Percentiles rank a stretch among this genome's conserved stretches.
Evolutionary conservation across 2,329 filamentous ascomycete species (phyloP).

Genomic region (Sclerotinia sclerotiorum): DNA sequence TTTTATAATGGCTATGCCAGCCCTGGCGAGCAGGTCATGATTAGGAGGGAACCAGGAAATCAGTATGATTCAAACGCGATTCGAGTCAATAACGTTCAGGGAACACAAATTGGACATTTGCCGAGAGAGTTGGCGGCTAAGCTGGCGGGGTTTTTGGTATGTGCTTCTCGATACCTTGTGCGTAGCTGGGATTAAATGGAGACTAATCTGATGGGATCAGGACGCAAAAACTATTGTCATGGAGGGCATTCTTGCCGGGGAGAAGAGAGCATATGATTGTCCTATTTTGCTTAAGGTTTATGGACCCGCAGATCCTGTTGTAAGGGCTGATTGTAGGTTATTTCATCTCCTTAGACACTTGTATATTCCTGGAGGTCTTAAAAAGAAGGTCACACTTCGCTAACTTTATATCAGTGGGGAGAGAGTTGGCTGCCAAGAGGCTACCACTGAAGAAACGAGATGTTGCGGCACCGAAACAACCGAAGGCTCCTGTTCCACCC

Average conservation of each 20-base stretch:
- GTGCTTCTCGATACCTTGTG: slow-evolving; percentile 32
- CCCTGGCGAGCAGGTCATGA: slow-evolving; percentile 60
- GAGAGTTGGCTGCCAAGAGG: background rate
- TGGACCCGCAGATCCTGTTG: slow-evolving; percentile 59
- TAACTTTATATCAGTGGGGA: slow-evolving; percentile 4
- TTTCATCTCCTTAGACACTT: background rate
- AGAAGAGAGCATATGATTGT: slow-evolving; percentile 68
- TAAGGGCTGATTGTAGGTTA: slow-evolving; percentile 44
- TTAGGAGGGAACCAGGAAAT: slow-evolving; percentile 66
- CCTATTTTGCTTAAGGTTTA: slow-evolving; percentile 69
- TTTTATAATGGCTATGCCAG: slow-evolving; percentile 65
- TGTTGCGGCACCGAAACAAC: slow-evolving; percentile 47
- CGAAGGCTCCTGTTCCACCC: slow-evolving; percentile 57
- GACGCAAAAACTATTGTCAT: slow-evolving; percentile 60
- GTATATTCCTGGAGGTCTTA: background rate
- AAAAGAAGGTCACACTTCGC: background rate
- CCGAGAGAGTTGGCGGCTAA: slow-evolving; percentile 66
- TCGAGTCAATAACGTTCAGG: slow-evolving; percentile 72
- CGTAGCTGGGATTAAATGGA: background rate
- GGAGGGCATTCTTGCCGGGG: slow-evolving; percentile 68
- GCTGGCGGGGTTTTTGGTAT: slow-evolving; percentile 69
- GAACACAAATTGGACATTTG: slow-evolving; percentile 75
- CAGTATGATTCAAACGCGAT: slow-evolving; percentile 75
- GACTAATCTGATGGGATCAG: slow-evolving; percentile 35
- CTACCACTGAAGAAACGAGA: slow-evolving; percentile 31